Evolutionary conservation across 78 protist species (phyloP).

Genomic region (Dictyostelium brefeldianum): DNA sequence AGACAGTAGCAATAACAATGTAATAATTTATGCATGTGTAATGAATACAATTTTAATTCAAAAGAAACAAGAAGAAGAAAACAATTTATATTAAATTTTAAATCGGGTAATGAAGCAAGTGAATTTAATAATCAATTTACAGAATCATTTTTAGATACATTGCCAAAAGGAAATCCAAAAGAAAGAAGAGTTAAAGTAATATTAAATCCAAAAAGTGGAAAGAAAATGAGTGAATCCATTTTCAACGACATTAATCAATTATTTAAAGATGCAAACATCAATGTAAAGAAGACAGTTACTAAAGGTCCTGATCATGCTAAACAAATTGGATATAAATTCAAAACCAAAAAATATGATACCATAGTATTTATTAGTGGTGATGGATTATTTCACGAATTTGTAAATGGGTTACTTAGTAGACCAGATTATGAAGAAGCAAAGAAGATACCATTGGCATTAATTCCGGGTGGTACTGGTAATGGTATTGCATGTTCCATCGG

Average conservation of each 20-base stretch:
- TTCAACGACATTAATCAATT: conserved; percentile 26
- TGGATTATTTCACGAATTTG: conserved; percentile 74
- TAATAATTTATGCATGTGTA: neutral
- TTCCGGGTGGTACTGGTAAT: conserved; percentile 75
- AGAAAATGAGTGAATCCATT: conserved; percentile 34
- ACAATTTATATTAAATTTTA: neutral
- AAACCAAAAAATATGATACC: conserved; percentile 51
- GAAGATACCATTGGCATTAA: conserved; percentile 32
- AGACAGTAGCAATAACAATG: neutral
- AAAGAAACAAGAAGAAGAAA: conserved; percentile 1
- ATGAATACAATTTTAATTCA: neutral
- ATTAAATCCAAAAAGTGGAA: conserved; percentile 71
- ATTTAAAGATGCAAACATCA: conserved; percentile 39
- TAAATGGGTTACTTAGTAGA: conserved; percentile 65
- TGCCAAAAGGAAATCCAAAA: conserved; percentile 46
- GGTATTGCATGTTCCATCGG: conserved; percentile 77
- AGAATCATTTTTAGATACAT: neutral
- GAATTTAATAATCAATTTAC: neutral
- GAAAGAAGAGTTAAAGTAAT: conserved; percentile 41
- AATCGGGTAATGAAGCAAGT: neutral
- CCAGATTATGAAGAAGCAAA: conserved; percentile 43
- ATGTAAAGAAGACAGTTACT: conserved; percentile 54
- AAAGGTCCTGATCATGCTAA: conserved; percentile 77
- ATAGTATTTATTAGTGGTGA: conserved; percentile 72
- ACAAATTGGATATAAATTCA: conserved; percentile 56